Evolutionary conservation across 2,329 filamentous ascomycete genomes (phyloP).

Genomic region (Chaetoscypha palmicola): DNA sequence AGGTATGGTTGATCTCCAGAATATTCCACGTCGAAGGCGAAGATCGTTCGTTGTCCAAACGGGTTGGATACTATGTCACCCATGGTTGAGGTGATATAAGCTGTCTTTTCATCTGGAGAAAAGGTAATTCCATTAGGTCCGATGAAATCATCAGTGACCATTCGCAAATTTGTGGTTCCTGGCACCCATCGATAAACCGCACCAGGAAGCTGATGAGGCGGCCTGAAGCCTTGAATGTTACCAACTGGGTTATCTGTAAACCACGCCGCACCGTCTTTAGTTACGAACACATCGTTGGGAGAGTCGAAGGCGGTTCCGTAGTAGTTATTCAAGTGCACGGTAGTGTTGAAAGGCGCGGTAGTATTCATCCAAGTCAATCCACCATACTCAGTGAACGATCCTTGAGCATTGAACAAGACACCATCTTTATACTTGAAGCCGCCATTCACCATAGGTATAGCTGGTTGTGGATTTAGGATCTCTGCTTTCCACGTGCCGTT

Average conservation of each 20-base stretch:
- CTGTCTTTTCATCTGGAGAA: conserved; percentile 43
- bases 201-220: conserved; percentile 43
- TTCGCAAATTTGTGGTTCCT: conserved; percentile 42
- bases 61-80: conserved; percentile 31
- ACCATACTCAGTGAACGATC: conserved; percentile 8
- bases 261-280: conserved; percentile 48
- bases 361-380: conserved; percentile 14
- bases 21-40: conserved; percentile 16
- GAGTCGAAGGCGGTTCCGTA: conserved; percentile 52
- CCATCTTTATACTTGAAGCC: conserved; percentile 17
- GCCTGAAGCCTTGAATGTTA: conserved; percentile 50
- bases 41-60: conserved; percentile 33
- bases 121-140: conserved; percentile 52
- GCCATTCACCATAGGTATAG: conserved; percentile 14
- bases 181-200: conserved; percentile 52
- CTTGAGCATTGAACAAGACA: conserved; percentile 17
- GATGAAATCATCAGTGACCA: conserved; percentile 49
- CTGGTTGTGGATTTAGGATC: background rate
- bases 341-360: conserved; percentile 10
- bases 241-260: conserved; percentile 57
- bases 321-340: conserved; percentile 51
- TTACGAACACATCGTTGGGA: conserved; percentile 49
- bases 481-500: conserved; percentile 36
- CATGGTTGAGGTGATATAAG: conserved; percentile 46
- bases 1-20: conserved; percentile 6